These are phyloP conservation scores for Russula compacta DNA, from an alignment of 768 basidiomycete species.

Conservation along the genomic window DNA sequence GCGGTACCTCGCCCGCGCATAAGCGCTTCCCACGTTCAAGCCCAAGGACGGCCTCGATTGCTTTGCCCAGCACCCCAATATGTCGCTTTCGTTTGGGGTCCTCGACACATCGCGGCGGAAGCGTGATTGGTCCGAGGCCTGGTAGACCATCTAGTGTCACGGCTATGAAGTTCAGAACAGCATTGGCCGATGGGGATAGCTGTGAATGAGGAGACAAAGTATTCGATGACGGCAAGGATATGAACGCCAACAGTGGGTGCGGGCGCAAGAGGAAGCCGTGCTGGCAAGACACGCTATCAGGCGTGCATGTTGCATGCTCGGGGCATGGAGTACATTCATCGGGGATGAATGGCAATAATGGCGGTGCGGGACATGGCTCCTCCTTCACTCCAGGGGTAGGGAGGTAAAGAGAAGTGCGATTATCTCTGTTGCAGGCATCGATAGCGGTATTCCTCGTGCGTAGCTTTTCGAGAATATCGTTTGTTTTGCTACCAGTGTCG, in stretches of 20 bases:
- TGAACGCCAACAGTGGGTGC: constrained; percentile 31
- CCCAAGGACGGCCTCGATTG: constrained; percentile 54
- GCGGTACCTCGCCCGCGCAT: constrained; percentile 44
- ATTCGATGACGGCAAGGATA: constrained; percentile 37
- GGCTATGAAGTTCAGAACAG: constrained; percentile 17
- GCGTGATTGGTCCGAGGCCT: constrained; percentile 63
- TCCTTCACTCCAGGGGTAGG: constrained; percentile 15
- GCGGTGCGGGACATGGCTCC: constrained; percentile 41
- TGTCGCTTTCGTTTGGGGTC: constrained; percentile 66
- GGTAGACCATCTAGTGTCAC: constrained; percentile 55
- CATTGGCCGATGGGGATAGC: constrained; percentile 31
- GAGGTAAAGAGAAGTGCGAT: constrained; percentile 39
- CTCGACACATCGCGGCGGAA: constrained; percentile 68
- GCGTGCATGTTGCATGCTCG: constrained; percentile 54
- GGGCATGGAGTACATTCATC: constrained; percentile 56
- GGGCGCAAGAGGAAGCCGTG: constrained; percentile 57
- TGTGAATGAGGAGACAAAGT: constrained; percentile 27
- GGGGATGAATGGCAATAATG: constrained; percentile 48
- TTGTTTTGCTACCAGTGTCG: constrained; percentile 53
- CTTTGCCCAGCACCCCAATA: constrained; percentile 67
- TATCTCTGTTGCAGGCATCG: constrained; percentile 48
- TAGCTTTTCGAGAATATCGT: constrained; percentile 42
- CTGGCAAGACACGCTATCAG: constrained; percentile 52
- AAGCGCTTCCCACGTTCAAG: constrained; percentile 55
- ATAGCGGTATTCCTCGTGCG: constrained; percentile 38